Percentiles rank a stretch among this genome's conserved stretches.
Conservation (phyloP, 768 basidiomycete genomes). For the Ramaria rubella region DNA sequence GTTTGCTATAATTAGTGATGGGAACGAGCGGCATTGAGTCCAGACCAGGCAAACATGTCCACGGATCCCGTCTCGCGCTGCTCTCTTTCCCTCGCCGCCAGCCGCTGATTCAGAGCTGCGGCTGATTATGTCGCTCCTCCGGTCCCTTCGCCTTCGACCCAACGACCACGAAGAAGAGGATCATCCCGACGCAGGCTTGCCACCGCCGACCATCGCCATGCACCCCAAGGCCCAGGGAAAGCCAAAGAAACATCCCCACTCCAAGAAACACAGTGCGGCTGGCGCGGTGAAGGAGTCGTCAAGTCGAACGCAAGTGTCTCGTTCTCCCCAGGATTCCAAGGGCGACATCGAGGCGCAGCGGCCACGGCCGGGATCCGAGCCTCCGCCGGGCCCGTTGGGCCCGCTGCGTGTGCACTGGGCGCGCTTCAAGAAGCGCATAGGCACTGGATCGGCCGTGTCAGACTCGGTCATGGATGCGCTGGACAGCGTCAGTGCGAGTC, state of each 20-base stretch:
- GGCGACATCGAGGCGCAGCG: background rate
- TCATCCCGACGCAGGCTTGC: background rate
- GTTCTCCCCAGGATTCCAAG: background rate
- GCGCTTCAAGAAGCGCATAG: constrained; percentile 46
- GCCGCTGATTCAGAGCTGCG: too few relatives aligned
- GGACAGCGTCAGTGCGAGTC: constrained; percentile 12
- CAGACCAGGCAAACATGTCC: too few relatives aligned
- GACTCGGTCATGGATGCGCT: constrained; percentile 13
- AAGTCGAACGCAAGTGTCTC: background rate
- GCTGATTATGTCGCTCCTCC: background rate
- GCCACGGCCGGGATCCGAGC: too few relatives aligned
- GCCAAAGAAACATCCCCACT: background rate
- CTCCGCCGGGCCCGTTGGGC: background rate
- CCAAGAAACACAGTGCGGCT: background rate
- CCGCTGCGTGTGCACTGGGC: constrained; percentile 40
- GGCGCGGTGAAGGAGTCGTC: background rate
- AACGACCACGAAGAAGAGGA: background rate
- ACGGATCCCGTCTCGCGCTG: too few relatives aligned
- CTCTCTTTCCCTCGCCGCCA: too few relatives aligned
- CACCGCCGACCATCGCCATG: background rate
- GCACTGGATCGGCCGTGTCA: constrained; percentile 38
- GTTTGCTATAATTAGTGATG: too few relatives aligned
- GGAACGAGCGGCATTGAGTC: too few relatives aligned
- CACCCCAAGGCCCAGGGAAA: background rate
- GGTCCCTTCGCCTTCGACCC: background rate